Evolutionary conservation across 2,329 filamentous ascomycete species (phyloP).

Genomic region (Fonsecaea nubica): DNA sequence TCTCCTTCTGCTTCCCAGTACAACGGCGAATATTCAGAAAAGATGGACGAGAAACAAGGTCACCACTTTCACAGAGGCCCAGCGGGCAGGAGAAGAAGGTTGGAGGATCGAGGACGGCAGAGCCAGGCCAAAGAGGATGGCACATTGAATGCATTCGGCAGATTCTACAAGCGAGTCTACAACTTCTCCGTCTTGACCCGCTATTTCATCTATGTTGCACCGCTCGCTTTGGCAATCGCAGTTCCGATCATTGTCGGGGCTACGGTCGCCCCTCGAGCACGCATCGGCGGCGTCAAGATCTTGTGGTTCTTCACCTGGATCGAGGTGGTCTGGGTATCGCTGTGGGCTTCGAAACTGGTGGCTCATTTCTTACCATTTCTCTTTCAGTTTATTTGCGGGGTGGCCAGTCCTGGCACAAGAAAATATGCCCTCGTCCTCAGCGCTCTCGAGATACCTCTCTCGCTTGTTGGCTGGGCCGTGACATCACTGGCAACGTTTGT

Average conservation of each 20-base stretch:
- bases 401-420: conserved; percentile 68
- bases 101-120: conserved; percentile 45
- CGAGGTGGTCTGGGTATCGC: conserved; percentile 67
- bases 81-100: conserved; percentile 46
- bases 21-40: conserved; percentile 38
- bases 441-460: conserved; percentile 66
- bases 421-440: conserved; percentile 67
- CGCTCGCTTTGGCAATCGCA: conserved; percentile 63
- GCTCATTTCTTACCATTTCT: conserved; percentile 64
- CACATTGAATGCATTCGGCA: conserved; percentile 64
- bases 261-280: conserved; percentile 54
- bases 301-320: conserved; percentile 71
- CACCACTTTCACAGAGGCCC: conserved; percentile 34
- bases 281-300: conserved; percentile 63
- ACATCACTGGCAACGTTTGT: conserved; percentile 66
- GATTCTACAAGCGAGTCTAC: conserved; percentile 65
- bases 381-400: conserved; percentile 67
- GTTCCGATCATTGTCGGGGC: conserved; percentile 69
- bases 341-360: conserved; percentile 68
- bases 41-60: conserved; percentile 40
- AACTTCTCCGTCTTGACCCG: conserved; percentile 69
- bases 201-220: conserved; percentile 68
- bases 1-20: conserved; percentile 45
- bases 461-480: conserved; percentile 66
- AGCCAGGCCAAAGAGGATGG: conserved; percentile 57